These are phyloP conservation scores for Aspergillus amoenus DNA, from an alignment of 2,329 filamentous ascomycete genomes.

Conservation along the genomic window DNA sequence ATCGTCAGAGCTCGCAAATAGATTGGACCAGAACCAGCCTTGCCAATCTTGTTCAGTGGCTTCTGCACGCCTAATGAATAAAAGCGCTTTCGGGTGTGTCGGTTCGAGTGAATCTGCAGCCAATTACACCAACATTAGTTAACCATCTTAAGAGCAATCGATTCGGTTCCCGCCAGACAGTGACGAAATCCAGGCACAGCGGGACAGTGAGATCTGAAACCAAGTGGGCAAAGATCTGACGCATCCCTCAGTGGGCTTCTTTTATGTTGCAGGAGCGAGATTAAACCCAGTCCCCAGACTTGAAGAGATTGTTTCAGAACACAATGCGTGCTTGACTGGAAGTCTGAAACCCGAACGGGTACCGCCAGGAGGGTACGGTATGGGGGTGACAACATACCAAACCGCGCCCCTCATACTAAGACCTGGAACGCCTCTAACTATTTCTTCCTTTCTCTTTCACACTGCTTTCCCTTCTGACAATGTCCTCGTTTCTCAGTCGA, in stretches of 20 bases:
- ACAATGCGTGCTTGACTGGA: slow-evolving; percentile 10
- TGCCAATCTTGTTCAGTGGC: slow-evolving; percentile 19
- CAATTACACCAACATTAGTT: slow-evolving; percentile 16
- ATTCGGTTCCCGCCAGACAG: neutral
- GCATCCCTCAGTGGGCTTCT: slow-evolving; percentile 12
- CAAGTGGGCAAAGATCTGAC: slow-evolving; percentile 15
- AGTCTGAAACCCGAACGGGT: slow-evolving; percentile 1
- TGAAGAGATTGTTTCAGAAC: slow-evolving; percentile 11
- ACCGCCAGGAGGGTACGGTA: slow-evolving; percentile 10
- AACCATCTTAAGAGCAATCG: slow-evolving; percentile 6
- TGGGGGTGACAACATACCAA: slow-evolving; percentile 21
- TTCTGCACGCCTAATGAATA: neutral
- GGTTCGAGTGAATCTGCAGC: slow-evolving; percentile 13
- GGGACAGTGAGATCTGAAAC: slow-evolving; percentile 8
- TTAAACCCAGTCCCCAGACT: neutral
- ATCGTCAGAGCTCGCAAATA: neutral
- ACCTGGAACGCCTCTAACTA: slow-evolving; percentile 9
- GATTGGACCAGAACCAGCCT: slow-evolving; percentile 26
- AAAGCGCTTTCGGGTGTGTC: neutral
- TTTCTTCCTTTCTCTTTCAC: slow-evolving; percentile 6
- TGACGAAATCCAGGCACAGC: neutral
- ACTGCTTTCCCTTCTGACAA: neutral
- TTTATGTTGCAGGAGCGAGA: slow-evolving; percentile 4
- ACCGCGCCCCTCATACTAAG: slow-evolving; percentile 24
- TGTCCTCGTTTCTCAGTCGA: neutral